Conservation (phyloP, 108 stramenopile species). For the Nitzschia inconspicua region DNA sequence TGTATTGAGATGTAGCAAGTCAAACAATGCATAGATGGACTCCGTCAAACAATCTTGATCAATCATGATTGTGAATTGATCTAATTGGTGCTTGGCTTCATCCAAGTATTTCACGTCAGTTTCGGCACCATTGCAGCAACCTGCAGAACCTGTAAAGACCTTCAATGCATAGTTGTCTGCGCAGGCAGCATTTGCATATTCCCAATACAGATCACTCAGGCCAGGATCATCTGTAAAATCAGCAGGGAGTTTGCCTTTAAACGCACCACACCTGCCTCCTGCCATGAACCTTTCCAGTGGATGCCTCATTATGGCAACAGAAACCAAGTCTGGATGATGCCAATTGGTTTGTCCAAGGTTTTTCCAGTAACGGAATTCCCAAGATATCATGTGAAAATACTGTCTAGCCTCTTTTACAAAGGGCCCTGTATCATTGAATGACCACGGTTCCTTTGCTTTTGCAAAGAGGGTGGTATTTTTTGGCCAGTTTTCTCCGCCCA, state of each 20-base stretch:
- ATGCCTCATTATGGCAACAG: slow-evolving; percentile 40
- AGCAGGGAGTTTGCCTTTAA: neutral
- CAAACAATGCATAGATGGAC: neutral
- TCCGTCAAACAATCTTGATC: slow-evolving; percentile 9
- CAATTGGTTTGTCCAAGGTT: slow-evolving; percentile 20
- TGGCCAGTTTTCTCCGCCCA: neutral
- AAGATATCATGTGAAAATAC: slow-evolving; percentile 9
- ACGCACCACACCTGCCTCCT: slow-evolving; percentile 19
- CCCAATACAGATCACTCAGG: neutral
- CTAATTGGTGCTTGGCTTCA: neutral
- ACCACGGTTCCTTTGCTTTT: neutral
- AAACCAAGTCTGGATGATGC: slow-evolving; percentile 34
- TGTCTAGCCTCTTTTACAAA: neutral
- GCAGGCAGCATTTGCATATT: slow-evolving; percentile 2
- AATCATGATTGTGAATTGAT: slow-evolving; percentile 5
- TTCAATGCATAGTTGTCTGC: neutral
- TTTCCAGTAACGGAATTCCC: slow-evolving; percentile 8
- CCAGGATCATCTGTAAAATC: neutral
- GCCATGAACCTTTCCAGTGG: slow-evolving; percentile 35
- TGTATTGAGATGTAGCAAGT: neutral
- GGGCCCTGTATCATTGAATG: neutral
- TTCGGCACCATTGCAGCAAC: neutral
- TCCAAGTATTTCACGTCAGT: neutral
- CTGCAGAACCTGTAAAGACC: neutral
- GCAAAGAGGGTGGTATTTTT: neutral